These are phyloP conservation scores for Saxophila tyrrhenica DNA, from an alignment of 495 filamentous ascomycete species.

Conservation along the genomic window DNA sequence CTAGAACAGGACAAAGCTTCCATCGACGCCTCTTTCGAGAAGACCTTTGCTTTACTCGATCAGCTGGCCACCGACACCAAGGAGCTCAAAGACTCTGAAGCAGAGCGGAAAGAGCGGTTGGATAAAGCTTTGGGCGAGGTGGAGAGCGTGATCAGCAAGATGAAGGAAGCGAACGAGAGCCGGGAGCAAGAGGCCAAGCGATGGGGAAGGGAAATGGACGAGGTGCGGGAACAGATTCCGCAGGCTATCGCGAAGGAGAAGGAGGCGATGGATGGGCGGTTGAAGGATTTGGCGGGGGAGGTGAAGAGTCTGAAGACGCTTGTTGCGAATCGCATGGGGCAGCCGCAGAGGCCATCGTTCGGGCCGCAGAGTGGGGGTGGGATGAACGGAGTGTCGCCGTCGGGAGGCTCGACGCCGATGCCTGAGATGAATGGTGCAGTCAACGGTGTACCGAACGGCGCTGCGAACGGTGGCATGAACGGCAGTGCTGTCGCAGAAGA, in stretches of 20 bases:
- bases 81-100: conserved; percentile 71
- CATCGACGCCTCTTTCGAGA: conserved; percentile 84
- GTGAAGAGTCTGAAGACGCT: conserved; percentile 86
- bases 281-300: conserved; percentile 79
- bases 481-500: background rate
- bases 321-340: conserved; percentile 60
- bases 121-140: conserved; percentile 75
- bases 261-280: conserved; percentile 62
- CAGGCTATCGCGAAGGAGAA: conserved; percentile 79
- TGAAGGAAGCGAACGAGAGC: conserved; percentile 65
- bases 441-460: background rate
- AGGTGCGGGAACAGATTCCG: conserved; percentile 72
- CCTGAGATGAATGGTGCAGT: conserved; percentile 9
- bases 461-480: background rate
- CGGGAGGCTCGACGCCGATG: background rate
- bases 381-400: background rate
- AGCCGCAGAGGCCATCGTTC: conserved; percentile 4
- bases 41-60: conserved; percentile 82
- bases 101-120: conserved; percentile 69
- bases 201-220: conserved; percentile 75
- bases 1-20: conserved; percentile 83
- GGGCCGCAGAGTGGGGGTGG: conserved; percentile 36
- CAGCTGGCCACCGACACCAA: conserved; percentile 85
- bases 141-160: conserved; percentile 64
- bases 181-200: conserved; percentile 77